Base-by-base conservation (phyloP, 129 eudicot species). In the Scalesia atractyloides region DNA sequence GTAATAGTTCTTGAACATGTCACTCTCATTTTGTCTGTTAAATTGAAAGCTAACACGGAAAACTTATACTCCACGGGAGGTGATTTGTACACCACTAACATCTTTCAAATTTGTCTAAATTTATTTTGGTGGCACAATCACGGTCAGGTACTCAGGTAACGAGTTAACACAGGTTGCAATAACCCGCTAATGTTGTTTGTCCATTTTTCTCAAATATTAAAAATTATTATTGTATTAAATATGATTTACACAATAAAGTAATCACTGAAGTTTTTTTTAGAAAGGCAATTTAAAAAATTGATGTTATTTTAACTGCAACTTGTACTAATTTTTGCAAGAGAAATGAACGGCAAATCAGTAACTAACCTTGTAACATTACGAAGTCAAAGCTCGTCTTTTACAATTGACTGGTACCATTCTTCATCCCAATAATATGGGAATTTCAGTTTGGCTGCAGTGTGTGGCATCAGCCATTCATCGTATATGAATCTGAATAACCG, bases 391-490 rank as follows among this genome's bases (percentile, higher is more conserved):
- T 91, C 97, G 7, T 91, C 97, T 78, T 84, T 88, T 9, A 9
- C 46, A 24, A 81, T 60, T 36, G 63, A 41, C 58, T 84, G 83
- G 65, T 88, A 83, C 61, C 88, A 86, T 17, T 80, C 43, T 79
- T 91, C 91, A 71, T 91, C 97, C 97, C 97, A 91, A 17, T 69
- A 72, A 73, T 60, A 78, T 1, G 97, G 97, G 74, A 82, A 88
- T 82, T 81, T 82, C 82, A 91, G 46, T 67, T 69, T 77, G 41
- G 97, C 96, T 13, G 97, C 96, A 41, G 84, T 77, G 68, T 91
- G 97, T 24, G 97, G 97, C 96, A 91, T 76, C 49, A 47, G 59
- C 97, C 97, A 88, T 80, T 86, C 97, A 64, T 86, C 86, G 26
- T 91, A 91, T 69, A 83, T 64, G 82, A 86, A 91, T 87, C 97